Evolutionary conservation across 2,329 filamentous ascomycete genomes (phyloP).

Genomic region (Cladorrhinum sp.): DNA sequence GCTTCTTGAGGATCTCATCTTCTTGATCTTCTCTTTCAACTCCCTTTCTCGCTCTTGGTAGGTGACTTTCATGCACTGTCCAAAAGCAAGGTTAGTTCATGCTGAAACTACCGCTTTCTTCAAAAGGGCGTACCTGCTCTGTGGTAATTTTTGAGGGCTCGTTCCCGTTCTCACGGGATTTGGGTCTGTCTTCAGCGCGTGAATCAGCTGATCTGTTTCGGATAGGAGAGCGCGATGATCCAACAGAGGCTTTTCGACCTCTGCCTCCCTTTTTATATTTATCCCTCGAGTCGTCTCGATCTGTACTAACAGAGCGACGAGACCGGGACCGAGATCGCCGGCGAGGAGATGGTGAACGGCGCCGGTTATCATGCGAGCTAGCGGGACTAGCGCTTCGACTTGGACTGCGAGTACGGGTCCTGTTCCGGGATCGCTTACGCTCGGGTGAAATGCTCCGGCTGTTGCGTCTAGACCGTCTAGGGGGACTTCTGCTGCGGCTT

Average conservation of each 20-base stretch:
- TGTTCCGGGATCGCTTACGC: slow-evolving; percentile 13
- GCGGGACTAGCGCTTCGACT: slow-evolving; percentile 22
- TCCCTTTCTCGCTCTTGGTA: slow-evolving; percentile 49
- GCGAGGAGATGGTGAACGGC: slow-evolving; percentile 16
- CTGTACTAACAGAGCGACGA: slow-evolving; percentile 9
- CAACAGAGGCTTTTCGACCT: slow-evolving; percentile 48
- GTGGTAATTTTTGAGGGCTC: slow-evolving; percentile 21
- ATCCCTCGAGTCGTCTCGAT: slow-evolving; percentile 31
- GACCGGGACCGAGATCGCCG: slow-evolving; percentile 12
- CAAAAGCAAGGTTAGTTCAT: neutral
- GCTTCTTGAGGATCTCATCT: slow-evolving; percentile 52
- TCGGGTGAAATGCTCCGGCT: slow-evolving; percentile 31
- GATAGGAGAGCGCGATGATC: slow-evolving; percentile 48
- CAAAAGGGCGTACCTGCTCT: slow-evolving; percentile 31
- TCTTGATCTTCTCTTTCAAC: slow-evolving; percentile 53
- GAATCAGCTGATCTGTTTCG: slow-evolving; percentile 57
- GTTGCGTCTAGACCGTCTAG: slow-evolving; percentile 34
- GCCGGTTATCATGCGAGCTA: slow-evolving; percentile 19
- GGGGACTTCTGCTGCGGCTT: slow-evolving; percentile 28
- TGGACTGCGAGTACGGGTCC: slow-evolving; percentile 14
- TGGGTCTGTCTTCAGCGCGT: slow-evolving; percentile 44
- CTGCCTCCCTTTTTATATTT: slow-evolving; percentile 29
- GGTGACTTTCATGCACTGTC: slow-evolving; percentile 28
- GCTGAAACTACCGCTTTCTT: slow-evolving; percentile 2
- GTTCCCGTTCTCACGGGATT: slow-evolving; percentile 31